Percentiles rank a stretch among this genome's conserved stretches.
Evolutionary conservation across 1,284 basidiomycete species (phyloP).

Genomic region (Athelia psychrophila): DNA sequence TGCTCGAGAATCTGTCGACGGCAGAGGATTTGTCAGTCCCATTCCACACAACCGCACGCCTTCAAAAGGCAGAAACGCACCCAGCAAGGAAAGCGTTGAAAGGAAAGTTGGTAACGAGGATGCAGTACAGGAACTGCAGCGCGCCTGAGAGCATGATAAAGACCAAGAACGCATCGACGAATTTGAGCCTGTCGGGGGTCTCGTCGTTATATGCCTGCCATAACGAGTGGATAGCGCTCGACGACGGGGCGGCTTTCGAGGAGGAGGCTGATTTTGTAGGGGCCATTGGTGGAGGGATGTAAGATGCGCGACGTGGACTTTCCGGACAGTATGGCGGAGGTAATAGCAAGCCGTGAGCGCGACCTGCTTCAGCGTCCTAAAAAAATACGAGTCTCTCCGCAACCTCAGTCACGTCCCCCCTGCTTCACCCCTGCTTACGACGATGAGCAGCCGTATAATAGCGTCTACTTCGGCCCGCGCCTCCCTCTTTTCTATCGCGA

Average conservation of each 20-base stretch:
- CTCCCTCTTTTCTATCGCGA: neutral
- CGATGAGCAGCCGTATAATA: neutral
- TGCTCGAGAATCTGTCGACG: slow-evolving; percentile 79
- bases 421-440: neutral
- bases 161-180: slow-evolving; percentile 90
- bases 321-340: neutral
- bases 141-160: slow-evolving; percentile 93
- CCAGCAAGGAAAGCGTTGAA: slow-evolving; percentile 97
- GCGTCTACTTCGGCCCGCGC: neutral
- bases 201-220: slow-evolving; percentile 77
- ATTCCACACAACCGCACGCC: slow-evolving; percentile 2
- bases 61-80: slow-evolving; percentile 45
- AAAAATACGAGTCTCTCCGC: neutral
- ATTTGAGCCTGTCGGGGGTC: slow-evolving; percentile 85
- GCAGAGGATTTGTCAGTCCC: slow-evolving; percentile 5
- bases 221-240: slow-evolving; percentile 55
- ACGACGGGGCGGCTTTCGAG: slow-evolving; percentile 24
- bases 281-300: slow-evolving; percentile 18
- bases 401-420: neutral
- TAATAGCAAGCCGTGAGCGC: neutral
- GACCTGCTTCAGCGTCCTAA: no score
- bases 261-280: slow-evolving; percentile 34
- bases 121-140: slow-evolving; percentile 89
- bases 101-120: slow-evolving; percentile 90
- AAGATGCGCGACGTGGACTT: slow-evolving; percentile 20